Evolutionary conservation across 2,329 filamentous ascomycete species (phyloP), one percentile per base, ranked within the genome.

Genomic region (Arthrinium phaeospermum): DNA sequence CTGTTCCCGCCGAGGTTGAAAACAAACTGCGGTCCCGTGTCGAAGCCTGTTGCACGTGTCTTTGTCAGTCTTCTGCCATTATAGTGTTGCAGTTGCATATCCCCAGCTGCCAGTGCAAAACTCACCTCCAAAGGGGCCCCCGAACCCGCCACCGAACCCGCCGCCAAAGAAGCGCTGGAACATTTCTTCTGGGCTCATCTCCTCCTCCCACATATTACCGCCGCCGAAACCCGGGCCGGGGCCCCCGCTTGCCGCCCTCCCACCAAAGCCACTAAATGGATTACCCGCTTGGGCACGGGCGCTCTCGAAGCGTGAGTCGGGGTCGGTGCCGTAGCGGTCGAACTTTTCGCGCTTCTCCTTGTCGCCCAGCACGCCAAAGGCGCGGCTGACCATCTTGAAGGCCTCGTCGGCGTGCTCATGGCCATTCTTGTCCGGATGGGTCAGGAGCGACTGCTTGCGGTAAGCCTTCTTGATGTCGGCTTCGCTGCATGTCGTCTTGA

Each of bases 391-490:
- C 93, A 98, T 93, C 87, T 99, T 99, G 86, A 99, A 99, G 45
- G 96, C 96, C 85, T 99, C 96, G 81, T 98, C 96, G 71, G 96
- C 96, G 73, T 97, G 91, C 49, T 96, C 92, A 82, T 98, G 95
- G 69, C 95, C 95, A 87, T 99, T 99, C 87, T 99, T 99, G 87
- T 99, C 96, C 75, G 96, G 96, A 86, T 99, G 96, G 73, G 96
- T 99, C 80, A 98, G 88, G 79, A 99, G 86, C 81, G 93, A 96
- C 81, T 97, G 89, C 85, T 98, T 98, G 80, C 96, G 91, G 85
- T 99, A 99, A 8, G 96, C 96, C 86, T 98, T 98, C 83, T 98
- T 99, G 81, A 99, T 95, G 79, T 98, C 96, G 74, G 87, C 83
- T 77, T 98, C 96, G 68, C 91, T 91, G 78, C 90, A 92, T 27